Percentiles rank a stretch among this genome's conserved stretches.
Evolutionary conservation across 129 eudicot species (phyloP).

Genomic region (Helianthus tuberosus): DNA sequence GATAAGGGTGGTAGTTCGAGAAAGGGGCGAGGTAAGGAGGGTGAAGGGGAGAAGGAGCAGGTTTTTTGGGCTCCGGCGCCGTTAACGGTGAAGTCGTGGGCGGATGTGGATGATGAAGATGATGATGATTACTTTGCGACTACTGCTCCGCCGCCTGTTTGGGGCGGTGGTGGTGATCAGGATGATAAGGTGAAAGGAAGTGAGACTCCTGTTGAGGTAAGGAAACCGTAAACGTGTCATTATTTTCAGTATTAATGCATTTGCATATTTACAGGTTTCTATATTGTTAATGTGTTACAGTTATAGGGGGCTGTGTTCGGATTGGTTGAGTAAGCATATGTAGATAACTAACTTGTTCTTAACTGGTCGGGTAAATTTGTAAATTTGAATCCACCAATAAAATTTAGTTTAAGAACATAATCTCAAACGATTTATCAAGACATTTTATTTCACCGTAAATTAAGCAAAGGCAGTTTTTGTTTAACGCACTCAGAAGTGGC

Average conservation of each 20-base stretch:
- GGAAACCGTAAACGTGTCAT: constrained; percentile 9
- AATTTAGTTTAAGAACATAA: background rate
- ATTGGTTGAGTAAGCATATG: background rate
- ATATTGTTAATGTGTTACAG: background rate
- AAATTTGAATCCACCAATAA: background rate
- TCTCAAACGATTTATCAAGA: background rate
- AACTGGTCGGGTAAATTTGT: background rate
- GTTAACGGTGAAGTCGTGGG: constrained; percentile 76
- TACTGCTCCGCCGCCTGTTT: constrained; percentile 65
- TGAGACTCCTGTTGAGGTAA: constrained; percentile 48
- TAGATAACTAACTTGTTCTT: background rate
- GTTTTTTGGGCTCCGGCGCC: constrained; percentile 85
- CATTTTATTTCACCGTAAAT: background rate
- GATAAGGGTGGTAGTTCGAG: constrained; percentile 55
- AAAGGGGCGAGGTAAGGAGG: constrained; percentile 40
- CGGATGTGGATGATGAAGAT: constrained; percentile 93
- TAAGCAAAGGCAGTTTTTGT: background rate
- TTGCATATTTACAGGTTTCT: background rate
- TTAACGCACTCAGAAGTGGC: background rate
- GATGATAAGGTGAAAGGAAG: constrained; percentile 49
- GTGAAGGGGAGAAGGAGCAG: constrained; percentile 51
- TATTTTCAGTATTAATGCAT: background rate
- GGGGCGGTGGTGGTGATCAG: constrained; percentile 56
- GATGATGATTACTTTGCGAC: constrained; percentile 89
- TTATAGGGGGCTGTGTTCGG: background rate